phyloP scores from a whole-genome alignment of 768 basidiomycete species.

The Podaxis sp. region DNA sequence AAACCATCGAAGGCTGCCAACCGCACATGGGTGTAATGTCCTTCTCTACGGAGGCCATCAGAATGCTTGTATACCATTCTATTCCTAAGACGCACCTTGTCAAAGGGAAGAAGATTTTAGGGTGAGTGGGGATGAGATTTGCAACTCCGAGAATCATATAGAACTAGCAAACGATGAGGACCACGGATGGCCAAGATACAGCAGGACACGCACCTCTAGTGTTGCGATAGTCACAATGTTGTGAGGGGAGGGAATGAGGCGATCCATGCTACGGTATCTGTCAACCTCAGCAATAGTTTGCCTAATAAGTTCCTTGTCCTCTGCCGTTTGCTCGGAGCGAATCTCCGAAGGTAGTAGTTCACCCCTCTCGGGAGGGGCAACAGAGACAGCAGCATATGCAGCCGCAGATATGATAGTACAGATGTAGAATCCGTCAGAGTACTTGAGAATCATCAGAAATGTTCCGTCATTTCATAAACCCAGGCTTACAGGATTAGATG shows the following conservation, averaged over 20 bases:
- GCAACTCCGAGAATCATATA: conserved; percentile 76
- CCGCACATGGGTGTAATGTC: conserved; percentile 90
- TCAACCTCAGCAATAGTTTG: conserved; percentile 82
- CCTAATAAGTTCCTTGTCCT: conserved; percentile 70
- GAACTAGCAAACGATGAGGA: conserved; percentile 49
- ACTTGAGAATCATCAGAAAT: conserved; percentile 43
- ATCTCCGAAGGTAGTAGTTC: conserved; percentile 73
- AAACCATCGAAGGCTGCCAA: conserved; percentile 93
- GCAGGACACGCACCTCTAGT: conserved; percentile 67
- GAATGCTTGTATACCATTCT: conserved; percentile 6
- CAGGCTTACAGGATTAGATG: conserved; percentile 73
- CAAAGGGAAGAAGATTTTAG: conserved; percentile 79
- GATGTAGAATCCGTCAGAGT: conserved; percentile 89
- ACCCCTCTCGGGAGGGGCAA: conserved; percentile 75
- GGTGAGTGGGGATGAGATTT: conserved; percentile 75
- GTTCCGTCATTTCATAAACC: background rate
- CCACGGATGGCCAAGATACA: background rate
- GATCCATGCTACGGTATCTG: conserved; percentile 92
- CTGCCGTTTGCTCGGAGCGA: conserved; percentile 61
- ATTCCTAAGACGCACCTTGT: conserved; percentile 61
- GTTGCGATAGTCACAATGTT: conserved; percentile 92
- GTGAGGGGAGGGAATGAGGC: conserved; percentile 90
- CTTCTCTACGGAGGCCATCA: conserved; percentile 60
- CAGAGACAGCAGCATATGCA: conserved; percentile 76
- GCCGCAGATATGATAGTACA: conserved; percentile 83